A percentile compares a stretch with the other conserved stretches of the same genome.
phyloP scores from a whole-genome alignment of 164 flowering plant species.

The Nymphaea thermarum region DNA sequence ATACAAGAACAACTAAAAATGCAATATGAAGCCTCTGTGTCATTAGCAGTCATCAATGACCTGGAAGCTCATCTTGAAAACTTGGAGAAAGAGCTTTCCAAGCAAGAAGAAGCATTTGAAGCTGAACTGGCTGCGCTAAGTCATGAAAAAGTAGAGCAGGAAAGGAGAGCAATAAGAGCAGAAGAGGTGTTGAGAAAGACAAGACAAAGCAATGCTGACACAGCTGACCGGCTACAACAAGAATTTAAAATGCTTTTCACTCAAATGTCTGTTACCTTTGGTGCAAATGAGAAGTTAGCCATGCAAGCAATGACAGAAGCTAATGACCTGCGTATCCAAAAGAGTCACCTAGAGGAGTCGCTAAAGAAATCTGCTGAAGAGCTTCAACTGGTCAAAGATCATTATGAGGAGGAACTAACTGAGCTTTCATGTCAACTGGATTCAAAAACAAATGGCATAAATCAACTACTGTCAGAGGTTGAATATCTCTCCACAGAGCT shows the following conservation, averaged over 20 bases:
- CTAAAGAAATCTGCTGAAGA: conserved; percentile 44
- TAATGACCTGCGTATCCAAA: conserved; percentile 47
- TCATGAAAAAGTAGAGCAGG: conserved; percentile 48
- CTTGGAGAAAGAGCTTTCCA: conserved; percentile 60
- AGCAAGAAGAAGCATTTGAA: conserved; percentile 51
- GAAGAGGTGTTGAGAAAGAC: conserved; percentile 64
- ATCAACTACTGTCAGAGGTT: conserved; percentile 28
- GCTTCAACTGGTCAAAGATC: conserved; percentile 29
- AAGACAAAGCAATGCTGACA: conserved; percentile 56
- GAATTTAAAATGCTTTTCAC: conserved; percentile 61
- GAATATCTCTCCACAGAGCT: conserved; percentile 34
- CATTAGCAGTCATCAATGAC: conserved; percentile 23
- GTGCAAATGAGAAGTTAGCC: conserved; percentile 73
- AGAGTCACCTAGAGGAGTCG: conserved; percentile 37
- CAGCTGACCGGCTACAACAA: conserved; percentile 80
- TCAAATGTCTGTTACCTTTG: conserved; percentile 78
- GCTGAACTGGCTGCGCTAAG: conserved; percentile 41
- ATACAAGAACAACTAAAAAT: conserved; percentile 56
- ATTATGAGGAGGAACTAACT: conserved; percentile 34
- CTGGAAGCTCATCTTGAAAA: conserved; percentile 41
- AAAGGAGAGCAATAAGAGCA: conserved; percentile 79
- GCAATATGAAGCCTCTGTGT: conserved; percentile 54
- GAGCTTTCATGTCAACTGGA: conserved; percentile 30
- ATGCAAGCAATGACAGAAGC: conserved; percentile 63
- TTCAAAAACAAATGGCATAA: conserved; percentile 20